Conservation (phyloP, 805 yeast genomes). For the Ogataea thermomethanolica region DNA sequence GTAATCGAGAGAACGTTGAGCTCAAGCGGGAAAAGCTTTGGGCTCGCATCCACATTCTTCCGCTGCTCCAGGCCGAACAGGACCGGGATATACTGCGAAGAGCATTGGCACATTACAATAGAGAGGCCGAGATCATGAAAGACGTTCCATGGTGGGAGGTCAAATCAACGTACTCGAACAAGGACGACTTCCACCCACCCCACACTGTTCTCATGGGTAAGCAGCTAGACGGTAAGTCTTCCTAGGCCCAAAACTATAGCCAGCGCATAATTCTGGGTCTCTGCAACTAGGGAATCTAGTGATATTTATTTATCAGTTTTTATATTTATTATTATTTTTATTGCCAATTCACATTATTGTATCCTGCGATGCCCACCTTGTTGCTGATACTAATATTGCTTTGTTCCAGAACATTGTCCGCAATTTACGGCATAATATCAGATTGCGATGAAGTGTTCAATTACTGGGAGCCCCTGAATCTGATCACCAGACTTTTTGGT, state of each 20-base stretch:
- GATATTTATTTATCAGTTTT: background rate
- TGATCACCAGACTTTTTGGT: constrained; percentile 75
- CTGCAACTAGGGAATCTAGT: too few relatives aligned
- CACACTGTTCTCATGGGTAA: constrained; percentile 35
- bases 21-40: constrained; percentile 71
- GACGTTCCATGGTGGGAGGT: constrained; percentile 62
- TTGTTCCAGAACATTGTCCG: constrained; percentile 10
- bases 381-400: constrained; percentile 1
- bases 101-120: constrained; percentile 55
- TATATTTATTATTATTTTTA: constrained; percentile 8
- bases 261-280: too few relatives aligned
- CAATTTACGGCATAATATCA: constrained; percentile 61
- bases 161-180: constrained; percentile 37
- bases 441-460: constrained; percentile 94
- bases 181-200: constrained; percentile 36
- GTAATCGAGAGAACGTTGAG: constrained; percentile 74
- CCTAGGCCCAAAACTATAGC: background rate
- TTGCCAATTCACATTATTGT: constrained; percentile 6
- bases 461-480: constrained; percentile 91
- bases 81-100: constrained; percentile 78
- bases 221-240: constrained; percentile 32
- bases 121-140: constrained; percentile 68
- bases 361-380: constrained; percentile 2
- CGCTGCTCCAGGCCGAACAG: constrained; percentile 75
- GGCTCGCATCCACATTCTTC: constrained; percentile 70